phyloP scores from a whole-genome alignment of 805 yeast genomes.

The Saturnispora hagleri region DNA sequence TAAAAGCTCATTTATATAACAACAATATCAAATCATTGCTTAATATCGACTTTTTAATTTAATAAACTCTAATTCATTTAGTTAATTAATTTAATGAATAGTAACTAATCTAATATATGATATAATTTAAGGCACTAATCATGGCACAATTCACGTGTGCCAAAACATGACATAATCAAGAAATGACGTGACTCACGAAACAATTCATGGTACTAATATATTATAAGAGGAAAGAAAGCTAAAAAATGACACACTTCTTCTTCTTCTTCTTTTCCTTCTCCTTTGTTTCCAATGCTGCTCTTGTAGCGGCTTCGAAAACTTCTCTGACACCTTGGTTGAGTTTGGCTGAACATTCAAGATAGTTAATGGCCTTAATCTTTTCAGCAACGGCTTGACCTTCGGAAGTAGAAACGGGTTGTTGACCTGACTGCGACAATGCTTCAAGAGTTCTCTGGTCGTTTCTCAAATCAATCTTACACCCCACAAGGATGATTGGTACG shows the following conservation, averaged over 20 bases:
- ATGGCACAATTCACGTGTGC: background rate
- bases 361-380: slow-evolving; percentile 78
- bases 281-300: slow-evolving; percentile 75
- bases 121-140: background rate
- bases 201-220: background rate
- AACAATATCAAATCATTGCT: background rate
- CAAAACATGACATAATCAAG: background rate
- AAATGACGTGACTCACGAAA: background rate
- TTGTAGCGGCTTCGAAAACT: slow-evolving; percentile 86
- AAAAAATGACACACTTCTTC: slow-evolving; percentile 67
- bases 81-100: background rate
- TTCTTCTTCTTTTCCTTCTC: slow-evolving; percentile 48
- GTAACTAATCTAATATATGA: background rate
- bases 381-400: slow-evolving; percentile 86
- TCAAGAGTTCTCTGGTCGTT: slow-evolving; percentile 72
- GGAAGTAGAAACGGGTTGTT: slow-evolving; percentile 69
- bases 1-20: background rate
- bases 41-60: background rate
- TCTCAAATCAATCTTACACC: slow-evolving; percentile 86
- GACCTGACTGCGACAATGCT: slow-evolving; percentile 62
- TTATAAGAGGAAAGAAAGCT: slow-evolving; percentile 21
- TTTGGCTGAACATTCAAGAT: slow-evolving; percentile 89
- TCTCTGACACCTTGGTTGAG: slow-evolving; percentile 87
- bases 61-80: background rate
- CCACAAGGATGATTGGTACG: slow-evolving; percentile 86